Conservation (phyloP, 495 filamentous ascomycete genomes). For the Penicillium canescens region DNA sequence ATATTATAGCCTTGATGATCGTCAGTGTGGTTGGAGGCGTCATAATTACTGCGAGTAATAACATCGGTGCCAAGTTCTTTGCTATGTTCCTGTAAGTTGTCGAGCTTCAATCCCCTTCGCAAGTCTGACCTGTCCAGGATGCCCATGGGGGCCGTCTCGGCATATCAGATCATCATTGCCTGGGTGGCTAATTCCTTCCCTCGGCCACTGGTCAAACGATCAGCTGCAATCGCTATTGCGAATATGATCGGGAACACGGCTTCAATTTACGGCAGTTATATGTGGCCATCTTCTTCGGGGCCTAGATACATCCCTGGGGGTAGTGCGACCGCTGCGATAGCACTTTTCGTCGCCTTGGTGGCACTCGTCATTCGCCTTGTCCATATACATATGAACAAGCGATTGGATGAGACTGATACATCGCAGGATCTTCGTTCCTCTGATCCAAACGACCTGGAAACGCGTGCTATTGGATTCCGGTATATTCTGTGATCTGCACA, state of each 20-base stretch:
- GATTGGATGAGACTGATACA: constrained; percentile 51
- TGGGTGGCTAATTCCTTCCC: constrained; percentile 82
- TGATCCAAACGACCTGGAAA: constrained; percentile 36
- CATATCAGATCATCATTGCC: constrained; percentile 53
- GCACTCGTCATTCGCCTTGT: constrained; percentile 38
- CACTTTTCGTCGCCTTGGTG: constrained; percentile 27
- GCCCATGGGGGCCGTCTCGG: constrained; percentile 67
- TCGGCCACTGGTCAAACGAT: constrained; percentile 71
- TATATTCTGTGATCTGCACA: constrained; percentile 39
- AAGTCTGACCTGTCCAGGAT: constrained; percentile 24
- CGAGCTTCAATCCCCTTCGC: constrained; percentile 12
- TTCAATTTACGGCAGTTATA: constrained; percentile 72
- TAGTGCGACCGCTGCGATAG: constrained; percentile 30
- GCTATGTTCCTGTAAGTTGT: constrained; percentile 74
- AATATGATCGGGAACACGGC: constrained; percentile 73
- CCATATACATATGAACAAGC: constrained; percentile 62
- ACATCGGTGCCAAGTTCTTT: constrained; percentile 66
- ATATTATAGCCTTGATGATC: constrained; percentile 64
- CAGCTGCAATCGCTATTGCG: constrained; percentile 66
- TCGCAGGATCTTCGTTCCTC: constrained; percentile 34
- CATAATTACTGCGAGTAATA: constrained; percentile 65
- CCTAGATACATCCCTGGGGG: constrained; percentile 42
- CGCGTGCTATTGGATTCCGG: constrained; percentile 57
- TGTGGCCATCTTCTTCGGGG: constrained; percentile 59
- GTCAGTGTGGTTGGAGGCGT: constrained; percentile 71